Percentiles rank a stretch among this genome's conserved stretches.
These are phyloP conservation scores for Pneumocystis oryctolagi DNA, from an alignment of 1,139 yeast genomes.

Conservation along the genomic window DNA sequence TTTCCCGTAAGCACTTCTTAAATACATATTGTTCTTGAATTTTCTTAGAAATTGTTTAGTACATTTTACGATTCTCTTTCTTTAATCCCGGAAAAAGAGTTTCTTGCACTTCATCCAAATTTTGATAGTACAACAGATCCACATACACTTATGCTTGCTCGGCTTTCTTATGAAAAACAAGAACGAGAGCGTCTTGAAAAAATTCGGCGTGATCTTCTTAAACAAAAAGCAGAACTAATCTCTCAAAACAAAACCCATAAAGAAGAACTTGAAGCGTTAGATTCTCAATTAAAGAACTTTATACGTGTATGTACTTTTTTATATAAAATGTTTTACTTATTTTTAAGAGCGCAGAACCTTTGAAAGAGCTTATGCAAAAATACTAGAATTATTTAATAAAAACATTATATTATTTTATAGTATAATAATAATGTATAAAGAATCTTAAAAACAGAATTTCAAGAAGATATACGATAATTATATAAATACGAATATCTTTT, in stretches of 20 bases:
- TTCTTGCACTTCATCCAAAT: conserved; percentile 20
- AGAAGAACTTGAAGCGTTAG: conserved; percentile 19
- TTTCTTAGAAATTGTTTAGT: conserved; percentile 6
- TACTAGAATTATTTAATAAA: neutral
- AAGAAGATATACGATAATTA: neutral
- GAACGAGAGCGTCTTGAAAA: conserved; percentile 22
- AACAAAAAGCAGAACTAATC: conserved; percentile 17
- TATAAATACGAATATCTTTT: too few relatives aligned
- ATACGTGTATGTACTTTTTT: conserved; percentile 13
- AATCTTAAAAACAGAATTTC: neutral
- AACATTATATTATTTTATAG: neutral
- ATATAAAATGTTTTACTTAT: neutral
- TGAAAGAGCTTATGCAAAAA: neutral
- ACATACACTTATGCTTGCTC: conserved; percentile 21
- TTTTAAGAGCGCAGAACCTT: neutral
- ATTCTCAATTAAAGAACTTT: conserved; percentile 18
- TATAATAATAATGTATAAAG: neutral
- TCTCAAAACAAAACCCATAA: conserved; percentile 19
- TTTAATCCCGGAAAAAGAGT: conserved; percentile 22
- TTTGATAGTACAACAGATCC: conserved; percentile 9
- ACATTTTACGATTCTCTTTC: conserved; percentile 21
- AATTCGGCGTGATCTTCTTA: conserved; percentile 18
- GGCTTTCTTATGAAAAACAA: conserved; percentile 19
- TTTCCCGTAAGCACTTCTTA: conserved; percentile 13
- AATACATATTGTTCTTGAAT: neutral